Conservation (phyloP, 148 eudicot genomes). For the Amaranthus palmeri region DNA sequence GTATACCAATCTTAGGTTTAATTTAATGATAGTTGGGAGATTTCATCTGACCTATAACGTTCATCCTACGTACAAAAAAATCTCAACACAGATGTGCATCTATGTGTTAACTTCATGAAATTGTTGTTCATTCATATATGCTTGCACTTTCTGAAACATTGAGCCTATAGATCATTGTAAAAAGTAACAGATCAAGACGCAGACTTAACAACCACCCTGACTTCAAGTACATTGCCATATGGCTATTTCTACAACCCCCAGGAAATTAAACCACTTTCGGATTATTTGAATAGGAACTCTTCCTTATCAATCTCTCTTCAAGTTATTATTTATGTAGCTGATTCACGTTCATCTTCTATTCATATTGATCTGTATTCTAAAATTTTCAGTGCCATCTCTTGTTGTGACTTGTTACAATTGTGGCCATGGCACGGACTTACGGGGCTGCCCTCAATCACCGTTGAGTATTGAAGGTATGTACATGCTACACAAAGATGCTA, state of each 20-base stretch:
- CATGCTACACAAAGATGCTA: background rate
- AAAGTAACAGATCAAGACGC: background rate
- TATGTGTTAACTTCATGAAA: background rate
- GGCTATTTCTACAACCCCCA: too few relatives aligned
- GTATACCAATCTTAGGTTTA: background rate
- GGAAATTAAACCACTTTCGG: too few relatives aligned
- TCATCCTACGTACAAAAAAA: background rate
- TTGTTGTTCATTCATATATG: background rate
- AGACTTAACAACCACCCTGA: background rate
- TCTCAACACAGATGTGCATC: background rate
- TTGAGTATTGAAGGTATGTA: slow-evolving; percentile 74
- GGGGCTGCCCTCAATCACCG: slow-evolving; percentile 96
- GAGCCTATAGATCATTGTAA: background rate
- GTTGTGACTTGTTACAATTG: slow-evolving; percentile 75
- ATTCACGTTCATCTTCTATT: background rate
- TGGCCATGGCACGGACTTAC: slow-evolving; percentile 93
- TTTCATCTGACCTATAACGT: background rate
- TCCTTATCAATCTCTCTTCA: background rate
- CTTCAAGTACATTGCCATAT: background rate
- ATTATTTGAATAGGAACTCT: background rate
- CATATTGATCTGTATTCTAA: slow-evolving; percentile 27
- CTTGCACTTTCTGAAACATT: background rate
- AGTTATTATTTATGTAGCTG: background rate
- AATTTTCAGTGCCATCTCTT: slow-evolving; percentile 80
- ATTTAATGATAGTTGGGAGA: too few relatives aligned